phyloP scores from a whole-genome alignment of 2,329 filamentous ascomycete genomes.

The Rugonectria rugulosa region DNA sequence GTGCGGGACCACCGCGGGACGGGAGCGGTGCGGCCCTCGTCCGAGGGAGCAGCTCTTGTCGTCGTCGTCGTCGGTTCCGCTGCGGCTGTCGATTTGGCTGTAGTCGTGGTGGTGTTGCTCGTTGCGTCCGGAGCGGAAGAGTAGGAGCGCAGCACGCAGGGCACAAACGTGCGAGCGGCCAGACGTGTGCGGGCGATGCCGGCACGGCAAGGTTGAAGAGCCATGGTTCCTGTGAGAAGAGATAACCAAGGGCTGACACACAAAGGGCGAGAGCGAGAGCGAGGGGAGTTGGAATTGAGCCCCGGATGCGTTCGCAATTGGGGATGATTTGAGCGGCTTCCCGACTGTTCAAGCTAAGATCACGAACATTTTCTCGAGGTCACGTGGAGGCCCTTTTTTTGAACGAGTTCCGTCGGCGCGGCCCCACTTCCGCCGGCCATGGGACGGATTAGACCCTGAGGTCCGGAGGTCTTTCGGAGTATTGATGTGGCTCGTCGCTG shows the following conservation, averaged over 20 bases:
- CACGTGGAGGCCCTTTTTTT: slow-evolving; percentile 38
- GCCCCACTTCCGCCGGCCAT: slow-evolving; percentile 31
- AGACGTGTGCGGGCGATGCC: slow-evolving; percentile 38
- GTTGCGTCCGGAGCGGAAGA: slow-evolving; percentile 34
- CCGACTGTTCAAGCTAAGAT: slow-evolving; percentile 25
- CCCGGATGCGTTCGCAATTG: slow-evolving; percentile 10
- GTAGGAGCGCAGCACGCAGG: slow-evolving; percentile 41
- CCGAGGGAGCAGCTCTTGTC: too few relatives aligned
- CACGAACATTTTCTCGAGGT: slow-evolving; percentile 45
- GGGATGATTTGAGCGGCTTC: too few relatives aligned
- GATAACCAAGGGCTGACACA: not conserved
- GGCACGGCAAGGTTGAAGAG: slow-evolving; percentile 44
- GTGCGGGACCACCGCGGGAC: slow-evolving; percentile 75
- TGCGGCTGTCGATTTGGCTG: slow-evolving; percentile 13
- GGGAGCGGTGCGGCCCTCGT: too few relatives aligned
- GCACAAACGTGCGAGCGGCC: slow-evolving; percentile 30
- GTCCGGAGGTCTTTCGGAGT: not conserved
- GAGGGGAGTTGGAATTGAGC: slow-evolving; percentile 17
- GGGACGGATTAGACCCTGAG: slow-evolving; percentile 8
- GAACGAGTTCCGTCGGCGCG: slow-evolving; percentile 20
- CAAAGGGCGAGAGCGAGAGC: not conserved
- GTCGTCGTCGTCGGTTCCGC: too few relatives aligned
- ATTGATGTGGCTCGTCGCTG: too few relatives aligned
- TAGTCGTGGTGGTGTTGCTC: slow-evolving; percentile 37
- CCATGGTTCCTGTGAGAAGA: slow-evolving; percentile 36